Conservation (phyloP, 208 protist genomes). For the Crithidia bombi region DNA sequence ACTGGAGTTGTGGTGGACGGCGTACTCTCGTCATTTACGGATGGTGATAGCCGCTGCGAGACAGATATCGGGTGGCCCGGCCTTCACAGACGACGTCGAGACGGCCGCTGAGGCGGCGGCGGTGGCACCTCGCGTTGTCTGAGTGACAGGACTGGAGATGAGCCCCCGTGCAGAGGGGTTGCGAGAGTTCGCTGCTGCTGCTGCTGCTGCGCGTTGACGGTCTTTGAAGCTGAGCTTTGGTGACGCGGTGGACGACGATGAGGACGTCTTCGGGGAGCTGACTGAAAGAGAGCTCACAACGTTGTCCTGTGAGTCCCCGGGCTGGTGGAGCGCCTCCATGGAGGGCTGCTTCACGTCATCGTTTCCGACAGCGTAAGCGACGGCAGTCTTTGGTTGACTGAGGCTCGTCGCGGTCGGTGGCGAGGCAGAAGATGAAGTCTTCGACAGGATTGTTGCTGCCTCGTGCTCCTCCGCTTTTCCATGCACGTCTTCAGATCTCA, state of each 20-base stretch:
- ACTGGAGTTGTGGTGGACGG: neutral
- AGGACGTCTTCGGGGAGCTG: slow-evolving; percentile 8
- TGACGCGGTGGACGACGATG: neutral
- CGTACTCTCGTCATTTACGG: neutral
- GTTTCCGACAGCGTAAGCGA: neutral
- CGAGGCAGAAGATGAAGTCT: neutral
- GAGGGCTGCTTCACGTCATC: neutral
- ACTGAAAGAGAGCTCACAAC: neutral
- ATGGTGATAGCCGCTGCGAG: neutral
- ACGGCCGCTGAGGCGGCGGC: neutral
- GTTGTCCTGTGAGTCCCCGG: neutral
- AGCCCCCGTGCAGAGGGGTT: neutral
- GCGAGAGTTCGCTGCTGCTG: neutral
- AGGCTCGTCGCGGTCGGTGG: neutral
- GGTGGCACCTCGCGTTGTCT: neutral
- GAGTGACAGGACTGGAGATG: slow-evolving; percentile 1
- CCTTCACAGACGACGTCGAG: too few species aligned
- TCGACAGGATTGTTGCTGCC: neutral
- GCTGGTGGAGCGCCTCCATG: neutral
- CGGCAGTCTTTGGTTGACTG: neutral
- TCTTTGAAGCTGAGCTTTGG: slow-evolving; percentile 31
- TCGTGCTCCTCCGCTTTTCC: neutral
- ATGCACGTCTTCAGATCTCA: too few species aligned
- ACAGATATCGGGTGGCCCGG: neutral
- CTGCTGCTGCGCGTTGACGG: slow-evolving; percentile 15